Base-by-base conservation (phyloP, 805 yeast species). In the Dipodascus geniculatus region DNA sequence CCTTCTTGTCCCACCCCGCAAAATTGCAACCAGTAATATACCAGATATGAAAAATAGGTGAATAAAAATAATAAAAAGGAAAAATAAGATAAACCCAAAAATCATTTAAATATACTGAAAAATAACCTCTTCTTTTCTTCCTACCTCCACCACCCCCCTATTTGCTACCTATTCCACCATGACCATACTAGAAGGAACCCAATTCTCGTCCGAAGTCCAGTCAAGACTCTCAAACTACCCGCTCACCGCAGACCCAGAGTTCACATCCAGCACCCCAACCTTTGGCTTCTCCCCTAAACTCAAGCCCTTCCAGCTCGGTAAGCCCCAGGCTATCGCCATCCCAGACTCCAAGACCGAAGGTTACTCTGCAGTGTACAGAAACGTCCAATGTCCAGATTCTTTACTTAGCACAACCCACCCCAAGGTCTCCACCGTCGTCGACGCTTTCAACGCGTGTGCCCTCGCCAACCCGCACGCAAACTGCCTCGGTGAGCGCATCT, bases 321-420 rank as follows among this genome's bases (percentile, higher is more conserved):
- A 62, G 51, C 56, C 61, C 22, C 76, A 72, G 61, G 72, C 73
- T 3, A 64, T 63, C 0, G 64, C 74, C 6, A 49, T 78, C 1
- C 75, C 78, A 1, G 70, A 71, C 22, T 57, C 75, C 11, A 62
- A 63, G 33, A 61, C 68, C 53, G 68, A 68, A 1, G 83, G 82
- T 3, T 76, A 65, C 63, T 77, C 85, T 23, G 73, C 78, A 1
- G 63, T 77, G 6, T 83, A 73, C 62, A 68, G 87, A 53, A 79
- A 73, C 59, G 64, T 65, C 11, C 59, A 66, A 14, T 58, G 70
- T 3, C 64, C 68, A 17, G 70, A 66, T 23, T 59, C 61, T 14
- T 58, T 67, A 22, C 42, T 66, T 11, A 57, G 65, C 48, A 48
- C 61, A 11, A 52, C 70, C 49, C 65, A 70, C 23, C 72, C 75